Evolutionary conservation across 805 yeast species (phyloP), one percentile per base, ranked within the genome.

Genomic region (Novakomyces olei): DNA sequence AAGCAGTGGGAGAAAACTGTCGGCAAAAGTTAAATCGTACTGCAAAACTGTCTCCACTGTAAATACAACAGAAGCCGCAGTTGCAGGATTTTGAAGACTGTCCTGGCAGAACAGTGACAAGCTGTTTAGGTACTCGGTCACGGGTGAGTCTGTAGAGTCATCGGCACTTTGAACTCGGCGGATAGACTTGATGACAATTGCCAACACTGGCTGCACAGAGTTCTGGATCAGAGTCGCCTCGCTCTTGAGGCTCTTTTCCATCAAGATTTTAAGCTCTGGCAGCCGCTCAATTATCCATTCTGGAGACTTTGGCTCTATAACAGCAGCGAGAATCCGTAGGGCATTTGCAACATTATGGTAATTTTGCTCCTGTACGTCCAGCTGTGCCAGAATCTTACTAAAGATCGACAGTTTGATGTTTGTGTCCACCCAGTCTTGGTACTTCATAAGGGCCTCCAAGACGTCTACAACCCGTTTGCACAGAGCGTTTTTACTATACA

Each of bases 181-280:
- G n/a, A n/a, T n/a, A n/a, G n/a, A n/a, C n/a, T n/a, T n/a, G n/a
- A n/a, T n/a, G n/a, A n/a, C n/a, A n/a, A n/a, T n/a, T n/a, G n/a
- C n/a, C n/a, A n/a, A n/a, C n/a, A n/a, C n/a, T n/a, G n/a, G n/a
- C n/a, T n/a, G n/a, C n/a, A n/a, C n/a, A 0, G 73, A 79, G 43
- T 75, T 85, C 48, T 83, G 95, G 9, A 81, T 69, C 48, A 78
- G 93, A 40, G 73, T 81, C 41, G 78, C 75, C 42, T 76, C 81
- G 1, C 88, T 72, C 30, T 72, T 69, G 39, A 88, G 59, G 43
- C 92, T 72, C 42, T 78, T 78, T 37, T 77, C 92, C 10, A 88
- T 56, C 10, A 88, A 55, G 35, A 65, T 66, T 40, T 76, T 83
- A 20, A 91, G 61, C 22, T 72, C 68, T 1, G 62, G 57, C 25